Evolutionary conservation across 2,329 filamentous ascomycete species (phyloP).

Genomic region (Paramyrothecium sp.): DNA sequence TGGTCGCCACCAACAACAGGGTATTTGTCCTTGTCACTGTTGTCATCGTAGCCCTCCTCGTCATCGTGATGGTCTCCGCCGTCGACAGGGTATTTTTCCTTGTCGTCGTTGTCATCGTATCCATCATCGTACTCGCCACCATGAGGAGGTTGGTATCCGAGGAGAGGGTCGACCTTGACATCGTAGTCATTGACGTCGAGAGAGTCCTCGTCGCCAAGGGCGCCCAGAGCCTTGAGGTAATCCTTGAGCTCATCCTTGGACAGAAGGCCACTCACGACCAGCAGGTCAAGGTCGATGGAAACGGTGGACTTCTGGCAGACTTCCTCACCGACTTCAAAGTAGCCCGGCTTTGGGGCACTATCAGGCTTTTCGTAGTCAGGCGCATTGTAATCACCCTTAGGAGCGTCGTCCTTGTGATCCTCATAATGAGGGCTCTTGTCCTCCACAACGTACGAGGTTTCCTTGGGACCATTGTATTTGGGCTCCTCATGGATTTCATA

Average conservation of each 20-base stretch:
- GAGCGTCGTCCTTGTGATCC: not conserved
- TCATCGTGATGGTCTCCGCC: not conserved
- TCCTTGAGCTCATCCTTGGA: slow-evolving; percentile 16
- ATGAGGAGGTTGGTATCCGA: not conserved
- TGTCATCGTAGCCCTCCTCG: not conserved
- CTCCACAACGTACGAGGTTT: too few relatives aligned
- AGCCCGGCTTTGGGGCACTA: not conserved
- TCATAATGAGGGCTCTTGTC: not conserved
- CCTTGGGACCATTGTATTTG: not conserved
- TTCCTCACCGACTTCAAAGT: slow-evolving; percentile 14
- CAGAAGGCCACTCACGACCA: slow-evolving; percentile 16
- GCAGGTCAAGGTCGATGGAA: slow-evolving; percentile 15
- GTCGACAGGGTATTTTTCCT: not conserved
- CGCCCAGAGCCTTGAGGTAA: slow-evolving; percentile 16
- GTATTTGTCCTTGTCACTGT: not conserved
- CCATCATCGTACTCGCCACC: not conserved
- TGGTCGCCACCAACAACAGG: not conserved
- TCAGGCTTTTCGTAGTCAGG: not conserved
- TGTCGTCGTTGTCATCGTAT: not conserved
- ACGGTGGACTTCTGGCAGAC: slow-evolving; percentile 18
- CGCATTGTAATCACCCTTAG: not conserved
- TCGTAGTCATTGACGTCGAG: not conserved
- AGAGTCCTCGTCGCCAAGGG: slow-evolving; percentile 2
- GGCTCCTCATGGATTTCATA: not conserved
- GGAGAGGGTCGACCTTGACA: slow-evolving; percentile 6